phyloP scores from a whole-genome alignment of 2,329 filamentous ascomycete species.

The Verticillium longisporum region DNA sequence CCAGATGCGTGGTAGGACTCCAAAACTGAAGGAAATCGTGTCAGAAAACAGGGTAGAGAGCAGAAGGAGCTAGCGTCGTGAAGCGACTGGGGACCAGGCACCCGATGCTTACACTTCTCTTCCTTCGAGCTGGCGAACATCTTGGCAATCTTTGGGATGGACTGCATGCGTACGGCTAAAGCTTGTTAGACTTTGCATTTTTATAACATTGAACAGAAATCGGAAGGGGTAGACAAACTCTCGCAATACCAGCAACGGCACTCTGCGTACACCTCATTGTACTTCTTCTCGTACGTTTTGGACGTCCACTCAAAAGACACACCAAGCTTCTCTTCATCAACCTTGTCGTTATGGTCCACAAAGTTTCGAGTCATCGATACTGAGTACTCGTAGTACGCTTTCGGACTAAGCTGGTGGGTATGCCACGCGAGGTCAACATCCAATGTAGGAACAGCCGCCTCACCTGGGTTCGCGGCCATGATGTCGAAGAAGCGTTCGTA shows the following conservation, averaged over 20 bases:
- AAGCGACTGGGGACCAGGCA: background rate
- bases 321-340: constrained; percentile 59
- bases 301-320: constrained; percentile 62
- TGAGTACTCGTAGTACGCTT: constrained; percentile 52
- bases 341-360: constrained; percentile 78
- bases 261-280: constrained; percentile 58
- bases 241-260: constrained; percentile 79
- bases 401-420: constrained; percentile 62
- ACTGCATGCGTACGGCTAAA: background rate
- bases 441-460: constrained; percentile 56
- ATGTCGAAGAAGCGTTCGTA: constrained; percentile 53
- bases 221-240: constrained; percentile 21
- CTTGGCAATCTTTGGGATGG: constrained; percentile 16
- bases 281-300: constrained; percentile 56
- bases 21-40: constrained; percentile 1
- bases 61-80: too few species aligned
- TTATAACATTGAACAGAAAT: background rate
- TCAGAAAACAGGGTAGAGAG: background rate
- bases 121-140: constrained; percentile 36
- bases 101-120: constrained; percentile 25
- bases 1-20: constrained; percentile 38
- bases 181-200: background rate
- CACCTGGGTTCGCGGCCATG: constrained; percentile 35
- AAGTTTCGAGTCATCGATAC: constrained; percentile 40
- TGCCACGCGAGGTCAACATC: constrained; percentile 69